A percentile compares a stretch with the other conserved stretches of the same genome.
phyloP scores from a whole-genome alignment of 371 early-diverging fungal genomes.

The Sporodiniella umbellata region DNA sequence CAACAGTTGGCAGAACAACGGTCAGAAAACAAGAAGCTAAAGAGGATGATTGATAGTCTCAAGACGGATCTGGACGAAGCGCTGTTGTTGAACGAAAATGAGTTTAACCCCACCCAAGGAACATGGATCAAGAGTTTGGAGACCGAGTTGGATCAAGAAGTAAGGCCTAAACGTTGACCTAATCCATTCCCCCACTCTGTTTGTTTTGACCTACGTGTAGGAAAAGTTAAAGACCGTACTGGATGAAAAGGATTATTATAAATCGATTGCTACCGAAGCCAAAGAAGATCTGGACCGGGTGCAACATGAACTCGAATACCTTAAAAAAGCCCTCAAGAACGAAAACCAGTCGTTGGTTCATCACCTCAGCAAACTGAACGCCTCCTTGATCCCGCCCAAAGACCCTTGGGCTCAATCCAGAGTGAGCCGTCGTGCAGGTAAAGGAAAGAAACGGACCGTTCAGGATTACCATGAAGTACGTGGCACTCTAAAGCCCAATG shows the following conservation, averaged over 20 bases:
- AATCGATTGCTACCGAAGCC: slow-evolving; percentile 35
- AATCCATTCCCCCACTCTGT: no score
- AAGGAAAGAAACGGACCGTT: slow-evolving; percentile 27
- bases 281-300: slow-evolving; percentile 39
- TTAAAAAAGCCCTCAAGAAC: slow-evolving; percentile 28
- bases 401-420: slow-evolving; percentile 39
- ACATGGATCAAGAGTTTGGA: slow-evolving; percentile 40
- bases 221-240: slow-evolving; percentile 26
- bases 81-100: slow-evolving; percentile 2
- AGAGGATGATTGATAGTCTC: slow-evolving; percentile 46
- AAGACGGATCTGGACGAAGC: slow-evolving; percentile 47
- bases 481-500: no score
- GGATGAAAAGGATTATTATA: slow-evolving; percentile 47
- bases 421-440: slow-evolving; percentile 26
- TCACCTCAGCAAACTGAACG: slow-evolving; percentile 18
- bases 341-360: slow-evolving; percentile 32
- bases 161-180: no score
- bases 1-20: slow-evolving; percentile 46
- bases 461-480: slow-evolving; percentile 39
- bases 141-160: slow-evolving; percentile 22
- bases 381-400: not conserved
- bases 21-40: slow-evolving; percentile 47
- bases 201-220: no score
- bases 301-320: slow-evolving; percentile 28
- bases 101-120: no score